These are phyloP conservation scores for Ophiostoma quercus DNA, from an alignment of 2,329 filamentous ascomycete species.

Conservation along the genomic window DNA sequence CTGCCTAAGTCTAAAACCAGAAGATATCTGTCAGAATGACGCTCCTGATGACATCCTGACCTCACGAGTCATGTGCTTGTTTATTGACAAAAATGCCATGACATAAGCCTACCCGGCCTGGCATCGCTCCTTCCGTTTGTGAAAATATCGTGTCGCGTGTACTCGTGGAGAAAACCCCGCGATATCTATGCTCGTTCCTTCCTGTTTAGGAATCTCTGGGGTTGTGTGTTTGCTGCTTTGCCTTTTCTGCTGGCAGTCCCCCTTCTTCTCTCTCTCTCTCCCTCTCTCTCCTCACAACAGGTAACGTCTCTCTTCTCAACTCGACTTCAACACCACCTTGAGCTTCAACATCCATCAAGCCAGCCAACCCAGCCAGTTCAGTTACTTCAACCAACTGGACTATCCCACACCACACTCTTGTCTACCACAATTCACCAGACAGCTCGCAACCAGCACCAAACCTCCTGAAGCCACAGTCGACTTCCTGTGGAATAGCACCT, in stretches of 20 bases:
- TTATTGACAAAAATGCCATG: neutral
- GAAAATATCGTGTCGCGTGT: neutral
- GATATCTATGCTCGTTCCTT: neutral
- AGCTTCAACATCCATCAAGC: neutral
- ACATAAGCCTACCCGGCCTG: neutral
- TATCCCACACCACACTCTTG: neutral
- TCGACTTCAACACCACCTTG: neutral
- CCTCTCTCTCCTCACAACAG: neutral
- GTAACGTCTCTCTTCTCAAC: neutral
- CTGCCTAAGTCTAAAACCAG: too few species aligned
- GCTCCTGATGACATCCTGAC: too few species aligned
- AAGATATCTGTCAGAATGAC: too few species aligned
- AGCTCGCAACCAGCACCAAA: too few species aligned
- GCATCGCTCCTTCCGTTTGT: conserved; percentile 5
- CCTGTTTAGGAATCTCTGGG: neutral
- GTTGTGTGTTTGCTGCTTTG: too few species aligned
- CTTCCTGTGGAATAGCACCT: neutral
- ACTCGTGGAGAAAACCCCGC: neutral
- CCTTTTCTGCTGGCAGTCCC: too few species aligned
- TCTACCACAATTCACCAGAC: neutral
- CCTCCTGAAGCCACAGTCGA: too few species aligned
- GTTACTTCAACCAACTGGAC: neutral
- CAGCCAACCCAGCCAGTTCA: neutral
- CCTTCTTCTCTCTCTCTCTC: neutral
- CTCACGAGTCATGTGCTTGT: too few species aligned